phyloP scores from a whole-genome alignment of 495 filamentous ascomycete species.

The Xylaria palmicola region DNA sequence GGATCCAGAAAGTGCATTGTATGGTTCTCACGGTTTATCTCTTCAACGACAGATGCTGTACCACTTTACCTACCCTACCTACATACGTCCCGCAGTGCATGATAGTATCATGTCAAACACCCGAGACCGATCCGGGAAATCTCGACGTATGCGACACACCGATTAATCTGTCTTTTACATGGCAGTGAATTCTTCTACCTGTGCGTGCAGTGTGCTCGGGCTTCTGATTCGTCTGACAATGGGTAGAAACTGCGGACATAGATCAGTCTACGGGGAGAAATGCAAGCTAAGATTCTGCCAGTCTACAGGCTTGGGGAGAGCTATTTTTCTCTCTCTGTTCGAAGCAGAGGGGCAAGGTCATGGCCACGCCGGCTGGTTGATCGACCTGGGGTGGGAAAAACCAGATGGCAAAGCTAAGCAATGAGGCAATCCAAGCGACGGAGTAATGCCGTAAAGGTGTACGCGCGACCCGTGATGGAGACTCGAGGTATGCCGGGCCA shows the following conservation, averaged over 20 bases:
- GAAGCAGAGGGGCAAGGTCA: background rate
- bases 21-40: background rate
- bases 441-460: background rate
- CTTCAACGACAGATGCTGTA: slow-evolving; percentile 5
- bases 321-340: background rate
- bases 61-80: slow-evolving; percentile 9
- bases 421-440: slow-evolving; percentile 5
- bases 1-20: background rate
- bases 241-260: background rate
- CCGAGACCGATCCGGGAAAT: slow-evolving; percentile 9
- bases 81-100: slow-evolving; percentile 5
- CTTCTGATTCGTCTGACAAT: background rate
- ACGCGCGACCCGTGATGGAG: background rate
- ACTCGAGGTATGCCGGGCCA: background rate
- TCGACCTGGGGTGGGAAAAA: background rate
- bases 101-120: slow-evolving; percentile 5
- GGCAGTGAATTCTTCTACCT: background rate
- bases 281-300: background rate
- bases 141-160: slow-evolving; percentile 1
- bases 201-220: too few species aligned
- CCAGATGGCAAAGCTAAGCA: background rate
- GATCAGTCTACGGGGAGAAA: background rate
- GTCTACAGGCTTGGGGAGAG: background rate
- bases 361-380: background rate
- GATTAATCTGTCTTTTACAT: background rate